phyloP scores from a whole-genome alignment of 1,284 basidiomycete genomes.

The Malassezia nana region DNA sequence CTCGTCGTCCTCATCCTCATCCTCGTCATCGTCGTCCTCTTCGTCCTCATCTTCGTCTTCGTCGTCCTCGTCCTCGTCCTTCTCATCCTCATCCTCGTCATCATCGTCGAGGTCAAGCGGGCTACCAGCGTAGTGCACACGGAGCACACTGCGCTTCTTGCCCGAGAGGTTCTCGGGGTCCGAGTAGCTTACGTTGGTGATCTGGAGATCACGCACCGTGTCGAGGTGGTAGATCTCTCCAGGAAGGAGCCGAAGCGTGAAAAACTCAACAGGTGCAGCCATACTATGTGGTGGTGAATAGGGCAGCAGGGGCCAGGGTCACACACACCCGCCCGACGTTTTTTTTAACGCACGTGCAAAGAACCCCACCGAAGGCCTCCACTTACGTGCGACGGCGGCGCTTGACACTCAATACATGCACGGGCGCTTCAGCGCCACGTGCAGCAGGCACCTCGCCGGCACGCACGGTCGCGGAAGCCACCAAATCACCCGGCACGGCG shows the following conservation, averaged over 20 bases:
- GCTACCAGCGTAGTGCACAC: constrained; percentile 58
- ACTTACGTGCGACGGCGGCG: constrained; percentile 3
- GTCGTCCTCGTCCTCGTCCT: constrained; percentile 52
- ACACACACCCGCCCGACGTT: neutral
- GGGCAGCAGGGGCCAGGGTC: neutral
- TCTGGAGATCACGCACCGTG: constrained; percentile 63
- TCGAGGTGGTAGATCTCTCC: constrained; percentile 59
- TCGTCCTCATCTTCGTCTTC: constrained; percentile 43
- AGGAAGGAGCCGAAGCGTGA: constrained; percentile 52
- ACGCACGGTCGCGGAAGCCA: neutral
- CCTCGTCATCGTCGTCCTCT: constrained; percentile 39
- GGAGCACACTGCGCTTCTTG: constrained; percentile 64
- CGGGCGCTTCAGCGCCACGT: neutral
- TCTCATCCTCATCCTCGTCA: constrained; percentile 54
- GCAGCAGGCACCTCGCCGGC: constrained; percentile 1
- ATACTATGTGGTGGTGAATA: constrained; percentile 21
- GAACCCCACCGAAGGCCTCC: constrained; percentile 7
- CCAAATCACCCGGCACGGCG: neutral
- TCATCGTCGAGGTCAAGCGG: constrained; percentile 50
- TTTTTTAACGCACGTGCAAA: constrained; percentile 13
- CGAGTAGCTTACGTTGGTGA: constrained; percentile 64
- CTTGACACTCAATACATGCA: neutral
- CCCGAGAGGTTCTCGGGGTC: constrained; percentile 62
- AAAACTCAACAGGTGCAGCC: constrained; percentile 39
- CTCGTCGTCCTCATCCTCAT: constrained; percentile 51